A percentile compares a stretch with the other conserved stretches of the same genome.
Conservation (phyloP, 2,329 filamentous ascomycete species). For the Xylaria sp. region DNA sequence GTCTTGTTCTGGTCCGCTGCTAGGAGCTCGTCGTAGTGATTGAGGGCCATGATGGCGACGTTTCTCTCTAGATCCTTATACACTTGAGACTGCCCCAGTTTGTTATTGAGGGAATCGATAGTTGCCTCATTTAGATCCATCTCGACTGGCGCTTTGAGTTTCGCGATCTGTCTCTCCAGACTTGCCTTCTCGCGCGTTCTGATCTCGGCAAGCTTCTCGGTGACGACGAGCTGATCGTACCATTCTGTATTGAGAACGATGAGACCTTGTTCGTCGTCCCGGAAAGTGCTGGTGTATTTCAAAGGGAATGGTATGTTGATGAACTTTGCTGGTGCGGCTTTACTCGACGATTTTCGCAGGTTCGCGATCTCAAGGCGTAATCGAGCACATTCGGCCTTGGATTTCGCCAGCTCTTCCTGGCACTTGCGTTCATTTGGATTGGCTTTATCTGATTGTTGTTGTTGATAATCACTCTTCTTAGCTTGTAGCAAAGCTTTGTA, state of each 20-base stretch:
- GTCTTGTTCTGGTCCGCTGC: not conserved
- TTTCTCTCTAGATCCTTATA: slow-evolving; percentile 21
- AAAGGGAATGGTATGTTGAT: slow-evolving; percentile 34
- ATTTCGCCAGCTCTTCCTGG: slow-evolving; percentile 21
- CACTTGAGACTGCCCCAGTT: not conserved
- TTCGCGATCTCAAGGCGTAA: slow-evolving; percentile 17
- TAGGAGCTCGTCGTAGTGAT: slow-evolving; percentile 19
- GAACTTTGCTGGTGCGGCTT: not conserved
- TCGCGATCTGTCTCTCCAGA: slow-evolving; percentile 13
- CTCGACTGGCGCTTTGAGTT: slow-evolving; percentile 10
- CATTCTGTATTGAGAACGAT: slow-evolving; percentile 31
- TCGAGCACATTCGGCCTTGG: slow-evolving; percentile 9
- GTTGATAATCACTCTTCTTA: slow-evolving; percentile 14
- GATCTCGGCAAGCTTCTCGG: not conserved
- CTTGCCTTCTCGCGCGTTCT: not conserved
- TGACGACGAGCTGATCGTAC: slow-evolving; percentile 32
- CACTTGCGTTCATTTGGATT: not conserved
- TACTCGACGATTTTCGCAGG: not conserved
- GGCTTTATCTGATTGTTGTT: slow-evolving; percentile 2
- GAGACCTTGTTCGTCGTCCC: slow-evolving; percentile 36
- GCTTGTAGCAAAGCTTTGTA: slow-evolving; percentile 24
- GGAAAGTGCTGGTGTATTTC: slow-evolving; percentile 27
- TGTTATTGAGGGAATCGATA: not conserved
- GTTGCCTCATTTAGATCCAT: not conserved
- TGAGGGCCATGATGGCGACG: slow-evolving; percentile 20